Base-by-base conservation (phyloP, 1,284 basidiomycete species). In the Ustilago lituana region DNA sequence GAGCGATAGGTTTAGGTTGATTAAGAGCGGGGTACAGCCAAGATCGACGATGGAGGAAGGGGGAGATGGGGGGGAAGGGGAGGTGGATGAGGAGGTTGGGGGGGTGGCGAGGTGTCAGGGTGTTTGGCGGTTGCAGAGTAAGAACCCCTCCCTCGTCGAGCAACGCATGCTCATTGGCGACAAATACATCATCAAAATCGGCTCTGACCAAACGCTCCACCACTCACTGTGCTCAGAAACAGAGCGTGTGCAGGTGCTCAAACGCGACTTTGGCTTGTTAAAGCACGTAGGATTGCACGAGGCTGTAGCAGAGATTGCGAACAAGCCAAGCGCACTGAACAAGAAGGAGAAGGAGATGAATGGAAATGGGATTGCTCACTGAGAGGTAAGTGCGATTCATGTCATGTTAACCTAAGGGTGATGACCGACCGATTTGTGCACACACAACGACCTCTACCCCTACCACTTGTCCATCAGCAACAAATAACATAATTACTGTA, bases 61-160 rank as follows among this genome's bases (percentile, higher is more conserved):
- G 9, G 31, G 27, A 5, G 41, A 35, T 3, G 41, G 32, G 0
- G 36, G 24, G 7, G 23, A 17, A 2, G 41, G 32, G 0, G 36
- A 31, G 7, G 23, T 22, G 4, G 60, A 56, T 36, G 10, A 3
- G 0, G 27, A 60, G 15, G 46, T 43, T 4, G 2, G 14, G 5
- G n/a, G 15, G 15, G 23, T 55, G 0, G 59, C 35, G 2, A 1
- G 14, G 0, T 17, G 9, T 4, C 63, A 67, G 31, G 17, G 4
- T 6, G 38, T 39, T 3, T 73, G 69, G 69, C 56, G 20, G 17
- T 33, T 72, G 4, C 69, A 72, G 26, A 45, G 47, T 4, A 38
- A 33, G 15, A 53, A 63, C 32, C 22, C 10, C n/a, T n/a, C 23
- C 12, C 24, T 38, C 1, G 39, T 73, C 2, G 61, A 57, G n/a